Conservation (phyloP, 768 basidiomycete genomes). For the Termitomyces sp. region DNA sequence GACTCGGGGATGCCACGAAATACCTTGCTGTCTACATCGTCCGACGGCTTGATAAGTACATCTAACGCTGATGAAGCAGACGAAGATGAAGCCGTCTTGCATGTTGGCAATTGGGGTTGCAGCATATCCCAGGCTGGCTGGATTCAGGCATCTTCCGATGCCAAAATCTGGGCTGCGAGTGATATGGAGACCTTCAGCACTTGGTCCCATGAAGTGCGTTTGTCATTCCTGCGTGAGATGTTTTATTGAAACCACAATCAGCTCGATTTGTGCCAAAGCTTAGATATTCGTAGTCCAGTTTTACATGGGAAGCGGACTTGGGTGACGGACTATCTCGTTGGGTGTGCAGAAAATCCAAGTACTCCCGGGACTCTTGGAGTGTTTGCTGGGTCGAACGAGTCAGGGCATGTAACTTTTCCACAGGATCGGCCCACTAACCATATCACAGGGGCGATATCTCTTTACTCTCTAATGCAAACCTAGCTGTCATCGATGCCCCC, state of each 20-base stretch:
- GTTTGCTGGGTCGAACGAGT: constrained; percentile 78
- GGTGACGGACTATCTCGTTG: constrained; percentile 79
- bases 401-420: constrained; percentile 16
- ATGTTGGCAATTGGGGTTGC: constrained; percentile 85
- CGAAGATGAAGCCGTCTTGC: constrained; percentile 81
- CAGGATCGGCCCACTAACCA: neutral
- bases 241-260: constrained; percentile 20
- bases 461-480: constrained; percentile 43
- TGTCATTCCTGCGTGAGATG: neutral
- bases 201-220: constrained; percentile 70
- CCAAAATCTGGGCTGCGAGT: constrained; percentile 75
- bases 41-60: constrained; percentile 77
- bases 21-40: constrained; percentile 73
- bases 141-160: constrained; percentile 34
- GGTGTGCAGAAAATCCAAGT: constrained; percentile 36
- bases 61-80: constrained; percentile 74
- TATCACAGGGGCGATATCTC: constrained; percentile 53
- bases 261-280: constrained; percentile 55
- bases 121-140: constrained; percentile 78
- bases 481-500: constrained; percentile 31
- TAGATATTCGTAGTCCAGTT: constrained; percentile 66
- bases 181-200: constrained; percentile 94
- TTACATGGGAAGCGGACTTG: constrained; percentile 59
- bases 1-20: constrained; percentile 17
- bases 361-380: constrained; percentile 40